phyloP scores from a whole-genome alignment of 441 rosid genomes.

The Populus hybrid region DNA sequence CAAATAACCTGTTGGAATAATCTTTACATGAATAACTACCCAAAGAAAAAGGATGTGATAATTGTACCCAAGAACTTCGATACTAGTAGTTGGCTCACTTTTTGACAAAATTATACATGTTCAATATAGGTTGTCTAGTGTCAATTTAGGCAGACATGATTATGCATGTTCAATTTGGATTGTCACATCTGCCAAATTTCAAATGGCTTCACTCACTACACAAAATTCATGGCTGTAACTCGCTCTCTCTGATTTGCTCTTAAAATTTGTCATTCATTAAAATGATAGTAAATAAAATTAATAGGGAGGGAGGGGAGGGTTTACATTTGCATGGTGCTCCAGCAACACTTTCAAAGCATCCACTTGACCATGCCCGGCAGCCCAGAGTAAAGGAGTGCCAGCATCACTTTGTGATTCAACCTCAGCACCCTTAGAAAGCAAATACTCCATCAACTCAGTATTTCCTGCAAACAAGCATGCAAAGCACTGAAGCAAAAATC shows the following conservation, averaged over 20 bases:
- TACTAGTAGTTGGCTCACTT: background rate
- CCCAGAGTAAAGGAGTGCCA: slow-evolving; percentile 91
- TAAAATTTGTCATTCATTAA: slow-evolving; percentile 10
- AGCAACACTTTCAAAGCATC: slow-evolving; percentile 72
- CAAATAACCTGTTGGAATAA: background rate
- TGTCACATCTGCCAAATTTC: background rate
- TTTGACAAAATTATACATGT: background rate
- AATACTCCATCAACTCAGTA: slow-evolving; percentile 54
- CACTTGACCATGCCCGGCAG: slow-evolving; percentile 82
- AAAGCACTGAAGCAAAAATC: slow-evolving; percentile 1
- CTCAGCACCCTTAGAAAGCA: slow-evolving; percentile 61
- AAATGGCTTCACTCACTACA: background rate
- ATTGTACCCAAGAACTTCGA: background rate
- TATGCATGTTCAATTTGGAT: background rate
- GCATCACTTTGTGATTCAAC: slow-evolving; percentile 84
- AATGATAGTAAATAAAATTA: background rate
- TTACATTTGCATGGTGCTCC: slow-evolving; percentile 74
- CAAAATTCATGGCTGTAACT: background rate
- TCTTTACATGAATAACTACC: background rate
- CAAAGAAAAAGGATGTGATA: background rate
- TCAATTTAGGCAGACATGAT: background rate
- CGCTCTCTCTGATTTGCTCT: slow-evolving; percentile 5
- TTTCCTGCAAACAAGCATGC: slow-evolving; percentile 48
- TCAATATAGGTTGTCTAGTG: background rate
- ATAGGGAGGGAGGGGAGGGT: background rate